These are phyloP conservation scores for Copromyces sp. DNA, from an alignment of 495 filamentous ascomycete species.

Conservation along the genomic window DNA sequence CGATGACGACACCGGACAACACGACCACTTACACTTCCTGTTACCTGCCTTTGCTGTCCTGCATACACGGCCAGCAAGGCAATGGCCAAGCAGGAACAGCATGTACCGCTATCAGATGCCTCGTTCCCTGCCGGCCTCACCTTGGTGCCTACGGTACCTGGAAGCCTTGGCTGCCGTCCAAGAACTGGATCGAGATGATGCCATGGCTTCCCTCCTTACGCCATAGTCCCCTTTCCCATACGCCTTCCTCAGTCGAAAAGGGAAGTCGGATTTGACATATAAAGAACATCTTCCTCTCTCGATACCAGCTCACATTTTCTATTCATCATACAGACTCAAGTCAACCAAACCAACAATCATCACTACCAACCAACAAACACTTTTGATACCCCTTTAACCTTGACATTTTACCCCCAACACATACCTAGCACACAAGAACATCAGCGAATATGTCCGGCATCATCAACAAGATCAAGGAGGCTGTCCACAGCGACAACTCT, in stretches of 20 bases:
- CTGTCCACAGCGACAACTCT: slow-evolving; percentile 38
- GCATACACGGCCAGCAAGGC: background rate
- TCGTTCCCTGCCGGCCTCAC: background rate
- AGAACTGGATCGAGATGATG: background rate
- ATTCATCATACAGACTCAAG: background rate
- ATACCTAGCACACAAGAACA: slow-evolving; percentile 4
- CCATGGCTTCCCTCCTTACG: background rate
- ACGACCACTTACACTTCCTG: background rate
- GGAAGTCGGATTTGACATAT: background rate
- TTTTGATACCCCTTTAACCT: slow-evolving; percentile 2
- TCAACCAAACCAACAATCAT: background rate
- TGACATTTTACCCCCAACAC: slow-evolving; percentile 1
- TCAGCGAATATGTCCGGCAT: slow-evolving; percentile 51
- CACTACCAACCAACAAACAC: slow-evolving; percentile 2
- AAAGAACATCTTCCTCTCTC: background rate
- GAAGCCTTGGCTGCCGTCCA: background rate
- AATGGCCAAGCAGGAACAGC: background rate
- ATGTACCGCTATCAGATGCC: background rate
- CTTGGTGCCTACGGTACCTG: background rate
- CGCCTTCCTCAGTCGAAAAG: background rate
- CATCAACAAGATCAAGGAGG: slow-evolving; percentile 67
- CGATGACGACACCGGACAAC: background rate
- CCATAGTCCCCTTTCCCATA: background rate
- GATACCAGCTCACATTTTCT: background rate
- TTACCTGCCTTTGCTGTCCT: background rate